Evolutionary conservation across 257 asterid species (phyloP).

Genomic region (Sherardia arvensis): DNA sequence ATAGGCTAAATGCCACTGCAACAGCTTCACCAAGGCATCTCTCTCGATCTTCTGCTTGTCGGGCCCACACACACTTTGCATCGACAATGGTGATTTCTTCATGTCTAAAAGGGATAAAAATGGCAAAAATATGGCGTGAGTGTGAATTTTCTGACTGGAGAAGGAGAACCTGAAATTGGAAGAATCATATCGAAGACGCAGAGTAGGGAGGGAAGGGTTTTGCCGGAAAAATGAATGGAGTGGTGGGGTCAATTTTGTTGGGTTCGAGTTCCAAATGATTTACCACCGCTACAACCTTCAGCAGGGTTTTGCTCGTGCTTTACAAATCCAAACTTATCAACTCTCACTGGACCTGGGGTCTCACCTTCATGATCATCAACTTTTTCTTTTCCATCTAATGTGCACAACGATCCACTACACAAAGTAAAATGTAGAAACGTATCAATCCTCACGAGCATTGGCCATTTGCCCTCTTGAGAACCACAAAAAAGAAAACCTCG

Average conservation of each 20-base stretch:
- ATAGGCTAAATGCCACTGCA: slow-evolving; percentile 95
- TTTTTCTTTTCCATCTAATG: no score
- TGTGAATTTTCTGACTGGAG: background rate
- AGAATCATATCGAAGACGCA: slow-evolving; percentile 1
- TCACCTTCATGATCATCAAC: no score
- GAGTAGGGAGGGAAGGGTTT: slow-evolving; percentile 4
- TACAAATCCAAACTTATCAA: no score
- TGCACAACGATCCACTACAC: no score
- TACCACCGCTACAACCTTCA: no score
- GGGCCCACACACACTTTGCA: slow-evolving; percentile 44
- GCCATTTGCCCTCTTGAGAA: no score
- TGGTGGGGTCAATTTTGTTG: background rate
- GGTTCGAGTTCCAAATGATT: no score
- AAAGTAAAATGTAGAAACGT: no score
- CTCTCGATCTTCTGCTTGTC: slow-evolving; percentile 47
- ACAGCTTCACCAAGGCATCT: slow-evolving; percentile 80
- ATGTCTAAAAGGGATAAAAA: slow-evolving; percentile 13
- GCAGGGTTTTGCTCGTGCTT: no score
- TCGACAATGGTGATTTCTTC: slow-evolving; percentile 69
- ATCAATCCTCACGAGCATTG: no score
- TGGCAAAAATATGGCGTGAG: background rate
- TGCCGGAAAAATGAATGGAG: slow-evolving; percentile 11
- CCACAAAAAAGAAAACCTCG: no score
- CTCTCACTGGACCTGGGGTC: no score
- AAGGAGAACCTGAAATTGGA: slow-evolving; percentile 10